Conservation (phyloP, 1,284 basidiomycete genomes). For the Boletus smithii region DNA sequence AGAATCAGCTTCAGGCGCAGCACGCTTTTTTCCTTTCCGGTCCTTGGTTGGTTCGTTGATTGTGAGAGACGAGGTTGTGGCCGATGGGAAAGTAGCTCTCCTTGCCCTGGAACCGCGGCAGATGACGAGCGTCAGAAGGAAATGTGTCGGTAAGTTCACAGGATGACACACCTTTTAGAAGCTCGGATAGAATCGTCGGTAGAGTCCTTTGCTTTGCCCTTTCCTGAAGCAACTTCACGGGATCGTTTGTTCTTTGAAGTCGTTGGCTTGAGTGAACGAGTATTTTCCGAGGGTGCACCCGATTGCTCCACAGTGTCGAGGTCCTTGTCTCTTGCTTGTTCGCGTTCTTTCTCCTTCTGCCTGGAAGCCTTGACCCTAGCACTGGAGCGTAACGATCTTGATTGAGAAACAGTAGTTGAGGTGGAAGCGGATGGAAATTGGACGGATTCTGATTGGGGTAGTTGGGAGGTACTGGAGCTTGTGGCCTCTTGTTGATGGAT, state of each 20-base stretch:
- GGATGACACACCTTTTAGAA: conserved; percentile 57
- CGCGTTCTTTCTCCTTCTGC: conserved; percentile 54
- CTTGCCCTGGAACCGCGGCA: conserved; percentile 46
- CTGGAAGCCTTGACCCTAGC: conserved; percentile 75
- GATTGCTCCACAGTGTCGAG: conserved; percentile 40
- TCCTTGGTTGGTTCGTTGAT: conserved; percentile 74
- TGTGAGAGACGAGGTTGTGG: conserved; percentile 47
- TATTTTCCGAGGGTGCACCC: conserved; percentile 38
- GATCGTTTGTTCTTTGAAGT: conserved; percentile 50
- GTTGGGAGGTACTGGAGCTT: conserved; percentile 48
- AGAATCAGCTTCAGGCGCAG: conserved; percentile 60
- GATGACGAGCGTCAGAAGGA: conserved; percentile 24
- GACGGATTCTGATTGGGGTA: conserved; percentile 38
- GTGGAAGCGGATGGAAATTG: conserved; percentile 36
- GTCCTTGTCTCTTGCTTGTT: conserved; percentile 41
- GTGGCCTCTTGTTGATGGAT: conserved; percentile 65
- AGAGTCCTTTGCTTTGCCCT: conserved; percentile 63
- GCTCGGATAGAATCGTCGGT: conserved; percentile 48
- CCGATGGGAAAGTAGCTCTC: conserved; percentile 48
- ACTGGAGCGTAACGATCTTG: conserved; percentile 62
- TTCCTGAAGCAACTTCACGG: conserved; percentile 48
- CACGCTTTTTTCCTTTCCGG: conserved; percentile 82
- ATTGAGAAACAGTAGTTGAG: conserved; percentile 37
- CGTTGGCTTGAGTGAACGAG: conserved; percentile 42
- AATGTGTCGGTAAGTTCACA: conserved; percentile 19